Evolutionary conservation across 805 yeast species (phyloP).

Genomic region (Myxozyma neglecta): DNA sequence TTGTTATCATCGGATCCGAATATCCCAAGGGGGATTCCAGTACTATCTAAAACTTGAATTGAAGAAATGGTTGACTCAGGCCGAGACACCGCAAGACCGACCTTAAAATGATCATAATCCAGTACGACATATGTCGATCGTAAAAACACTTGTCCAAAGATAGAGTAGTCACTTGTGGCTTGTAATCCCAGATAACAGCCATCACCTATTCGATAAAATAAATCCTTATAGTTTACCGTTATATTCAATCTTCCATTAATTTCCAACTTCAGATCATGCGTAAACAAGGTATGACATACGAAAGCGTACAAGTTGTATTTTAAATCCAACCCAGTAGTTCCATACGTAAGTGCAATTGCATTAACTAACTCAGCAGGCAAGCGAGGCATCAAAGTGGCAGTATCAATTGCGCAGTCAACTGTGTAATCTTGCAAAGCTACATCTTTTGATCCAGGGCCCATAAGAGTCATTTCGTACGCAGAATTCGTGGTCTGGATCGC

Average conservation of each 20-base stretch:
- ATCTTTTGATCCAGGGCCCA: slow-evolving; percentile 1
- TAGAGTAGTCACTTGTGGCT: not conserved
- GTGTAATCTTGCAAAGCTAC: not conserved
- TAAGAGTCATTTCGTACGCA: not conserved
- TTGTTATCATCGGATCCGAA: not conserved
- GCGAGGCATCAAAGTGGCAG: not conserved
- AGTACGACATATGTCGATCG: slow-evolving; percentile 4
- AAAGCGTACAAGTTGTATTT: not conserved
- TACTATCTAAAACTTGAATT: not conserved
- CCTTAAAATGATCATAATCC: slow-evolving; percentile 4
- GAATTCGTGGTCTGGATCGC: not conserved
- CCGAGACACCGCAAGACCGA: slow-evolving; percentile 2
- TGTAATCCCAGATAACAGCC: slow-evolving; percentile 1
- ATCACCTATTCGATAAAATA: slow-evolving; percentile 2
- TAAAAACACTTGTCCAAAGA: slow-evolving; percentile 8
- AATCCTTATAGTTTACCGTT: not conserved
- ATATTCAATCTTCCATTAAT: not conserved
- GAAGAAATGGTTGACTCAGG: not conserved
- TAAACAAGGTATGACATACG: not conserved
- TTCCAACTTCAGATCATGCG: not conserved
- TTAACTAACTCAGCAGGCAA: not conserved
- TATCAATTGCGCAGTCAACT: not conserved
- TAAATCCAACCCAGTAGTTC: not conserved
- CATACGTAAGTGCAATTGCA: slow-evolving; percentile 1
- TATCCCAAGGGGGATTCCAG: slow-evolving; percentile 3